Evolutionary conservation across 169 alveolate genomes (phyloP), one percentile per base, ranked within the genome.

Genomic region (Babesia ovata): DNA sequence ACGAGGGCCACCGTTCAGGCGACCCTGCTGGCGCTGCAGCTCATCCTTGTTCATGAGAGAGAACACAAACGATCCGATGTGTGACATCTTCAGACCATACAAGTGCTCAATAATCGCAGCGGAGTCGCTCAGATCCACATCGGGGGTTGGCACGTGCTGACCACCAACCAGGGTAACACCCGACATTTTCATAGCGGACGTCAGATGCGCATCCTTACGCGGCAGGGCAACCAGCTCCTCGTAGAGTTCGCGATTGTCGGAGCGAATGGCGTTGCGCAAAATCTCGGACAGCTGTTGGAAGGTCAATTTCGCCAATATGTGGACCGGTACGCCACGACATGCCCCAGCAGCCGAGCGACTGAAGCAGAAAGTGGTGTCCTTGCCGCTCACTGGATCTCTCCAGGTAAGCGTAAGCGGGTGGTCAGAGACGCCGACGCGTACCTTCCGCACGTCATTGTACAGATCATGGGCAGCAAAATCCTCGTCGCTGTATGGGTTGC

Each of bases 341-440:
- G 45, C 57, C 21, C 79, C 86, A 59, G 70, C 86, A 12, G 36
- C 19, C n/a, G 33, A 42, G 46, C 52, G 54, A 21, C 75, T 71
- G 54, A 83, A 56, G 42, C 85, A 83, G 53, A 67, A 75, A 12
- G 49, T 24, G 22, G 21, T 22, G 54, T 83, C 86, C 56, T 49
- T 28, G 28, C 86, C 86, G 8, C 61, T 74, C n/a, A 48, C 16
- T 14, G 84, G 85, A 48, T 81, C 79, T 11, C 50, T 22, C 88
- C 88, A 81, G 17, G 67, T 45, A 42, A 81, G 21, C 8, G 67
- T 60, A 44, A 81, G 29, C 17, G 88, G 84, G 48, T 81, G 88
- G 48, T 81, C 88, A 22, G 88, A 61, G 9, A 81, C 79, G 33
- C 88, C 88, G 14, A 81, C 49, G 48, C 75, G 52, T 16, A 81